Conservation (phyloP, 306 rosid genomes). For the Corylus avellana region DNA sequence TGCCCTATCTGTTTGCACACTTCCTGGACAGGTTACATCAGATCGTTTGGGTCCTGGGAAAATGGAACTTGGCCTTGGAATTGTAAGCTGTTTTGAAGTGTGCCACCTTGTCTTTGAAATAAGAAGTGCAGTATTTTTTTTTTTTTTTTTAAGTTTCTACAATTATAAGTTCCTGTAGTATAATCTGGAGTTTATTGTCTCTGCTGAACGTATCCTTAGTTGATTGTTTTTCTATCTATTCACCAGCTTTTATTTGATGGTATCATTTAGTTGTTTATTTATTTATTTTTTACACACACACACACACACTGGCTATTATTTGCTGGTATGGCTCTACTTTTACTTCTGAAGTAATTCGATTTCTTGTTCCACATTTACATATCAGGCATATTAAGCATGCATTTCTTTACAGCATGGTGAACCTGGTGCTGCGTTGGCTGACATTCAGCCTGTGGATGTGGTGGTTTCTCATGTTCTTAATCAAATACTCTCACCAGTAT, state of each 20-base stretch:
- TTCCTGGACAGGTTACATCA: slow-evolving; percentile 81
- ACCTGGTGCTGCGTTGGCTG: slow-evolving; percentile 86
- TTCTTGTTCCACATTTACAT: slow-evolving; percentile 17
- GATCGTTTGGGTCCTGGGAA: slow-evolving; percentile 91
- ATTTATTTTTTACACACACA: background rate
- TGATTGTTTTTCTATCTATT: background rate
- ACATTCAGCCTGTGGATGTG: slow-evolving; percentile 82
- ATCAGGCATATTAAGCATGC: slow-evolving; percentile 31
- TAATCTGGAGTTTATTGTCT: background rate
- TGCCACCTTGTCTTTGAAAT: slow-evolving; percentile 6
- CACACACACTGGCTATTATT: background rate
- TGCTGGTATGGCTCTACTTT: slow-evolving; percentile 4
- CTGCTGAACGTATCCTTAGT: background rate
- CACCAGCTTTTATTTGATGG: background rate
- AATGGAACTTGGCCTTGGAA: slow-evolving; percentile 97
- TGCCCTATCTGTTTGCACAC: slow-evolving; percentile 81
- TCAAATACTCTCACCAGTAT: slow-evolving; percentile 83
- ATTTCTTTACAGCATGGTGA: slow-evolving; percentile 80
- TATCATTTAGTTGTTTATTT: background rate
- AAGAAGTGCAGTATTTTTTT: background rate
- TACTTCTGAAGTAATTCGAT: slow-evolving; percentile 11
- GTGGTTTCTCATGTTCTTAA: slow-evolving; percentile 83
- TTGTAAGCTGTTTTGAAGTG: slow-evolving; percentile 56
- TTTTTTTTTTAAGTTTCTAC: background rate
- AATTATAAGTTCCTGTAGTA: background rate